These are phyloP conservation scores for Sporothrix brasiliensis DNA, from an alignment of 2,329 filamentous ascomycete genomes.

Conservation along the genomic window DNA sequence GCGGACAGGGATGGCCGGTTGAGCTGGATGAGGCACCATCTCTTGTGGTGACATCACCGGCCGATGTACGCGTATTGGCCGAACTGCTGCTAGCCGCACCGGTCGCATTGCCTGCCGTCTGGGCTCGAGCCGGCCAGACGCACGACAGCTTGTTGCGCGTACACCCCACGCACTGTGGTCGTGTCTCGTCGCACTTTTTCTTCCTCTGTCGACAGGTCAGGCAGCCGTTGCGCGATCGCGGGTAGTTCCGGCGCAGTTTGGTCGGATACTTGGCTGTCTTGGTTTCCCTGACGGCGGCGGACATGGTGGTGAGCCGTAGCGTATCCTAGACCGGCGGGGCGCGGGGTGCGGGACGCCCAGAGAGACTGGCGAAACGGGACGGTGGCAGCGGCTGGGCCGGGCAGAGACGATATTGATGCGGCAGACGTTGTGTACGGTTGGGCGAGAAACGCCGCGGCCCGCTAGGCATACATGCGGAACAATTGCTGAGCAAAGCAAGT, in stretches of 20 bases:
- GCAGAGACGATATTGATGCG: neutral
- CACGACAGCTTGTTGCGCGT: slow-evolving; percentile 35
- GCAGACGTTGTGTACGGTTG: neutral
- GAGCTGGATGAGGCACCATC: neutral
- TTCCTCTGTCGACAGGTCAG: slow-evolving; percentile 36
- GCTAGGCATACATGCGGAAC: neutral
- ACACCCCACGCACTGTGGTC: slow-evolving; percentile 34
- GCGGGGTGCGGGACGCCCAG: neutral
- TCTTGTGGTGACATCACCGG: no score
- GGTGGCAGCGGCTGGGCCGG: slow-evolving; percentile 1
- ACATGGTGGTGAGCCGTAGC: neutral
- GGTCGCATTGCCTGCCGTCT: neutral
- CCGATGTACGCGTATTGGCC: neutral
- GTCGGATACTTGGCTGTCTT: slow-evolving; percentile 36
- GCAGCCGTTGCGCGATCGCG: slow-evolving; percentile 35
- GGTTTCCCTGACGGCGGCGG: slow-evolving; percentile 2
- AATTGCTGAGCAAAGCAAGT: neutral
- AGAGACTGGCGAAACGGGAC: neutral
- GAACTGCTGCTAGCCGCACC: neutral
- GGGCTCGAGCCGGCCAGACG: slow-evolving; percentile 31
- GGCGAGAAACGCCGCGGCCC: slow-evolving; percentile 13
- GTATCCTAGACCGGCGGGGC: neutral
- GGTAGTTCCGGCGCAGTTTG: slow-evolving; percentile 36
- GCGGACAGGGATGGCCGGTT: neutral
- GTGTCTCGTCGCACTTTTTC: slow-evolving; percentile 37